These are phyloP conservation scores for Claviceps fusiformis DNA, from an alignment of 2,329 filamentous ascomycete species.

Conservation along the genomic window DNA sequence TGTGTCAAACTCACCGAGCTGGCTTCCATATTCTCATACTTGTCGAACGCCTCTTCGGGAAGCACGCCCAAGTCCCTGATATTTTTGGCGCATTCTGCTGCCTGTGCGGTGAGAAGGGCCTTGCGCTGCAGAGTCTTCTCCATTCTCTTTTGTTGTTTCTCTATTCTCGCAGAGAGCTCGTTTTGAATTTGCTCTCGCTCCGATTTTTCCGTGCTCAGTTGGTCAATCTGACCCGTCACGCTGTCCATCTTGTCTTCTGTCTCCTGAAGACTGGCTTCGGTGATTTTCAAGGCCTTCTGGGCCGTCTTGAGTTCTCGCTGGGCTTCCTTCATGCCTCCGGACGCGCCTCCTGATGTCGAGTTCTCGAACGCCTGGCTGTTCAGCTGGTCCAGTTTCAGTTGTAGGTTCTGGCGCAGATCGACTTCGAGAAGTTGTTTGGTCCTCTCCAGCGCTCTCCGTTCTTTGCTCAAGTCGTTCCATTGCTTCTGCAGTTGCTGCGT, in stretches of 20 bases:
- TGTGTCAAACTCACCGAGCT: constrained; percentile 45
- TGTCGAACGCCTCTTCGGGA: constrained; percentile 85
- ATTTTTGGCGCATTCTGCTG: constrained; percentile 69
- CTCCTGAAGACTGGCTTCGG: constrained; percentile 57
- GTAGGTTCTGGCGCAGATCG: constrained; percentile 78
- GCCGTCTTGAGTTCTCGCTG: constrained; percentile 71
- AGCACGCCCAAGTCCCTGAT: constrained; percentile 89
- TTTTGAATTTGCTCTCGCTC: constrained; percentile 60
- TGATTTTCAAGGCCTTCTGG: constrained; percentile 49
- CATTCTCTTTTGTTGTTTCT: constrained; percentile 76
- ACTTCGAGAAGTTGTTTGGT: constrained; percentile 75
- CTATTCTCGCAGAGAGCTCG: constrained; percentile 63
- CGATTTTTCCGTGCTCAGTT: constrained; percentile 40
- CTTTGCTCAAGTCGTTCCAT: constrained; percentile 60
- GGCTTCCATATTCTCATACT: constrained; percentile 71
- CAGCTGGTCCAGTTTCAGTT: constrained; percentile 76
- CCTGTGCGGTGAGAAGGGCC: constrained; percentile 61
- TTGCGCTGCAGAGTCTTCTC: constrained; percentile 88
- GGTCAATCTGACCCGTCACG: constrained; percentile 34
- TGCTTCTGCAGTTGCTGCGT: constrained; percentile 65
- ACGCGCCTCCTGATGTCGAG: constrained; percentile 41
- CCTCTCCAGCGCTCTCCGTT: constrained; percentile 63
- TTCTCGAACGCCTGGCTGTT: constrained; percentile 61
- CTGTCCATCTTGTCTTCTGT: constrained; percentile 58
- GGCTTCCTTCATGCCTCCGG: constrained; percentile 60